These are phyloP conservation scores for Halophytophthora polymorphica DNA, from an alignment of 352 stramenopile genomes.

Conservation along the genomic window DNA sequence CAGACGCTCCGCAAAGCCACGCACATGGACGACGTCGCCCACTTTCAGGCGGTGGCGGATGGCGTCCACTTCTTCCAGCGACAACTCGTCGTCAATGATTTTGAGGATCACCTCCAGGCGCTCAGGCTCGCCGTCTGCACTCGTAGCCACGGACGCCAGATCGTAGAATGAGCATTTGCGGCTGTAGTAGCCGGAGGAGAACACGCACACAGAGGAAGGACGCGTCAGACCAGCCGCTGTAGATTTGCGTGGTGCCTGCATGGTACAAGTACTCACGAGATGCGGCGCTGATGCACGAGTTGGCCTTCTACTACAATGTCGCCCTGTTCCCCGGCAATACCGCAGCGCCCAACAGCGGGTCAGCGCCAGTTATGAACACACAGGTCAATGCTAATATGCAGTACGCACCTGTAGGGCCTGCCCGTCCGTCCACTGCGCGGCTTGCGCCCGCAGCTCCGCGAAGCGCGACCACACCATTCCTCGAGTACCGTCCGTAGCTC, in stretches of 20 bases:
- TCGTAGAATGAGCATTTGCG: slow-evolving; percentile 80
- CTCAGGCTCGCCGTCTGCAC: slow-evolving; percentile 16
- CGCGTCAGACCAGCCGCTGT: background rate
- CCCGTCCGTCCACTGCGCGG: slow-evolving; percentile 22
- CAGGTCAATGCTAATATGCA: background rate
- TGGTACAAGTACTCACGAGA: slow-evolving; percentile 39
- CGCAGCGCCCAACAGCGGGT: background rate
- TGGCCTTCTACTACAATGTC: slow-evolving; percentile 64
- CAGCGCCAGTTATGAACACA: background rate
- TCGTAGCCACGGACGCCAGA: slow-evolving; percentile 32
- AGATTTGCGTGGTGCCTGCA: background rate
- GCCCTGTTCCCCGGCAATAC: slow-evolving; percentile 8
- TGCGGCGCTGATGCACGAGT: slow-evolving; percentile 69
- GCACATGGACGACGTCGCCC: slow-evolving; percentile 63
- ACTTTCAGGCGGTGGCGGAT: slow-evolving; percentile 63
- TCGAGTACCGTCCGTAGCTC: no score
- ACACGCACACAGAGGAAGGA: background rate
- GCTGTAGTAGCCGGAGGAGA: slow-evolving; percentile 15
- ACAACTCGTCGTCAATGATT: slow-evolving; percentile 65
- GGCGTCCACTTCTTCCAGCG: slow-evolving; percentile 54
- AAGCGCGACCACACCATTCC: slow-evolving; percentile 43
- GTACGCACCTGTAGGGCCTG: slow-evolving; percentile 15
- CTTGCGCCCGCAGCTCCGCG: slow-evolving; percentile 37
- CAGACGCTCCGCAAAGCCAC: slow-evolving; percentile 55
- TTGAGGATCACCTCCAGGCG: slow-evolving; percentile 78